Conservation (phyloP, 148 eudicot genomes). For the Pouteria glomerata region DNA sequence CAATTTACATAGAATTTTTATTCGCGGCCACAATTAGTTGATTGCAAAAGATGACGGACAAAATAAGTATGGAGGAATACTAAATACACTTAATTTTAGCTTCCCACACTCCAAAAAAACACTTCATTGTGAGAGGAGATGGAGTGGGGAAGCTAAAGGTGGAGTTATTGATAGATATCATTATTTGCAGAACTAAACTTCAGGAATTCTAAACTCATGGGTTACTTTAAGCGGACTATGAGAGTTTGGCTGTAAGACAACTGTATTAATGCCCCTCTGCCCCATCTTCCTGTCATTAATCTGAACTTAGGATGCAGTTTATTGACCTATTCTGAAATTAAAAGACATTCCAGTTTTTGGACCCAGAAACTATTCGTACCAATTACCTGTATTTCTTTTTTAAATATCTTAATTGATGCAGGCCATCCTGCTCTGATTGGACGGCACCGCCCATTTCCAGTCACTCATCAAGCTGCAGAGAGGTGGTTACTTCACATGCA, state of each 20-base stretch:
- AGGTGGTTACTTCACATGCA: slow-evolving; percentile 95
- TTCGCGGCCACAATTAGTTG: neutral
- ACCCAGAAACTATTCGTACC: neutral
- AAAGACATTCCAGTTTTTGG: neutral
- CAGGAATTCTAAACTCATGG: neutral
- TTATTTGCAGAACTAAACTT: neutral
- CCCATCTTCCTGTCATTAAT: too few relatives aligned
- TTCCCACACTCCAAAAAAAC: too few relatives aligned
- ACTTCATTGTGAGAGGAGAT: too few relatives aligned
- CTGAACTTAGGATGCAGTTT: neutral
- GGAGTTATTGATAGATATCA: neutral
- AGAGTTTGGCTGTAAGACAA: too few relatives aligned
- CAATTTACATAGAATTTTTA: neutral
- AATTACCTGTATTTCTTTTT: neutral
- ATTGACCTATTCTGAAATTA: neutral
- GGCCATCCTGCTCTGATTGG: slow-evolving; percentile 91
- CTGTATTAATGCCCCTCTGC: too few relatives aligned
- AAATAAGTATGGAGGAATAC: neutral
- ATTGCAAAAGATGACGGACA: neutral
- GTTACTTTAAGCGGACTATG: neutral
- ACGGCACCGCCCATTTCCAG: slow-evolving; percentile 89
- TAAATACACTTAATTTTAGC: too few relatives aligned
- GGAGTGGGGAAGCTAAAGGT: too few relatives aligned
- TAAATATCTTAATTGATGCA: slow-evolving; percentile 22
- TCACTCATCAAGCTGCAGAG: slow-evolving; percentile 83